These are phyloP conservation scores for Cinchona pubescens DNA, from an alignment of 257 asterid genomes.

Conservation along the genomic window DNA sequence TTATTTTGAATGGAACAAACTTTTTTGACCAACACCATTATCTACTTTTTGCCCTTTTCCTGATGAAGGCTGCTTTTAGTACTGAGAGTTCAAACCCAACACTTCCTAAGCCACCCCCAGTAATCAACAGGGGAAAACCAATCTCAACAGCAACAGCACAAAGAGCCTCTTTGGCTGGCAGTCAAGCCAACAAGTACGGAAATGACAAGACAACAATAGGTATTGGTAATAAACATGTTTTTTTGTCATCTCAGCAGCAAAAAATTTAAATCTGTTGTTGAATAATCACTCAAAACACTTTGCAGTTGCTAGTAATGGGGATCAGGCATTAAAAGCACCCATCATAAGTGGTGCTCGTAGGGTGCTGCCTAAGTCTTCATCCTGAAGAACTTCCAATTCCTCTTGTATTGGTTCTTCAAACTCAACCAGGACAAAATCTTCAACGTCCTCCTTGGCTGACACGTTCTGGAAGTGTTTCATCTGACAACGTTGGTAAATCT, in stretches of 20 bases:
- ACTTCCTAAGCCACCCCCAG: constrained; percentile 52
- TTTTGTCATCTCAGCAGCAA: neutral
- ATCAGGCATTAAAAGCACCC: constrained; percentile 53
- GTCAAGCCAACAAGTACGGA: constrained; percentile 45
- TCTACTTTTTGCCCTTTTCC: neutral
- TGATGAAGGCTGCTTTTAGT: constrained; percentile 42
- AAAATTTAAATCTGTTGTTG: neutral
- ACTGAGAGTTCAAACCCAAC: constrained; percentile 32
- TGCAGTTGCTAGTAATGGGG: constrained; percentile 44
- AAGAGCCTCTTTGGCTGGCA: constrained; percentile 50
- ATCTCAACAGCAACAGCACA: constrained; percentile 43
- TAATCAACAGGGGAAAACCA: constrained; percentile 35
- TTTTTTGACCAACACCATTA: constrained; percentile 17
- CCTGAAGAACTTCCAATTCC: constrained; percentile 37
- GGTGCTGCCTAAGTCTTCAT: constrained; percentile 55
- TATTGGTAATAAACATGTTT: constrained; percentile 22
- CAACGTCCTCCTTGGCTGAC: constrained; percentile 58
- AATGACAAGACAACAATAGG: constrained; percentile 45
- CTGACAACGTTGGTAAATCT: constrained; percentile 43
- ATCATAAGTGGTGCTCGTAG: constrained; percentile 42
- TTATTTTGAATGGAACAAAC: neutral
- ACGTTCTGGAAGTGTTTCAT: constrained; percentile 47
- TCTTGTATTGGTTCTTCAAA: constrained; percentile 45
- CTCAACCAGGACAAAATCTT: constrained; percentile 41
- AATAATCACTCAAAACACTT: constrained; percentile 22